Percentiles rank a stretch among this genome's conserved stretches.
Conservation (phyloP, 169 alveolate genomes). For the Fabrea salina region DNA sequence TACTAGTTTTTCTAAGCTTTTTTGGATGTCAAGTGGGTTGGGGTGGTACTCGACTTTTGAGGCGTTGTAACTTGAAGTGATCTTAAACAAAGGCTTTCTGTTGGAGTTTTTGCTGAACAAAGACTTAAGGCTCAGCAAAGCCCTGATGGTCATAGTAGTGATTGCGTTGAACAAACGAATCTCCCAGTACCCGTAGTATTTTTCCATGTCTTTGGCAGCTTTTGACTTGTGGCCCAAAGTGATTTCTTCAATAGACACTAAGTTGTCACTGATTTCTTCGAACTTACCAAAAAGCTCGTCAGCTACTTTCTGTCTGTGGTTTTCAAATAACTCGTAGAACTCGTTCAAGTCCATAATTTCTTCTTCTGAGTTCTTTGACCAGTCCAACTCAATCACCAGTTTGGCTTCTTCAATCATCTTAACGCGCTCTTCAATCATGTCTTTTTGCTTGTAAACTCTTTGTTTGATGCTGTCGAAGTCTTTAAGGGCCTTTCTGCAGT, state of each 20-base stretch:
- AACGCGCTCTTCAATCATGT: constrained; percentile 84
- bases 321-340: constrained; percentile 86
- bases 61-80: constrained; percentile 73
- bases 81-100: constrained; percentile 71
- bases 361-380: constrained; percentile 58
- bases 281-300: constrained; percentile 84
- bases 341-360: constrained; percentile 51
- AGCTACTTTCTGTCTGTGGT: constrained; percentile 73
- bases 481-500: constrained; percentile 80
- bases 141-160: constrained; percentile 88
- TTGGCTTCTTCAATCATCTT: constrained; percentile 80
- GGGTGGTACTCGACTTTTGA: constrained; percentile 83
- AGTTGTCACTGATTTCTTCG: constrained; percentile 81
- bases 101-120: constrained; percentile 53
- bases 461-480: constrained; percentile 80
- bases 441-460: constrained; percentile 88
- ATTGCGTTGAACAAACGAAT: constrained; percentile 90
- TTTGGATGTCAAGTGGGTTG: constrained; percentile 81
- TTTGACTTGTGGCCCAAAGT: constrained; percentile 84
- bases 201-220: constrained; percentile 82
- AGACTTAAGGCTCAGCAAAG: constrained; percentile 56
- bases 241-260: constrained; percentile 88
- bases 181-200: constrained; percentile 91
- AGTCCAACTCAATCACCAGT: constrained; percentile 82
- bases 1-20: constrained; percentile 81